Percentiles rank a stretch among this genome's conserved stretches.
Evolutionary conservation across 176 grass and related monocot genomes (phyloP).

Genomic region (Dactylis glomerata): DNA sequence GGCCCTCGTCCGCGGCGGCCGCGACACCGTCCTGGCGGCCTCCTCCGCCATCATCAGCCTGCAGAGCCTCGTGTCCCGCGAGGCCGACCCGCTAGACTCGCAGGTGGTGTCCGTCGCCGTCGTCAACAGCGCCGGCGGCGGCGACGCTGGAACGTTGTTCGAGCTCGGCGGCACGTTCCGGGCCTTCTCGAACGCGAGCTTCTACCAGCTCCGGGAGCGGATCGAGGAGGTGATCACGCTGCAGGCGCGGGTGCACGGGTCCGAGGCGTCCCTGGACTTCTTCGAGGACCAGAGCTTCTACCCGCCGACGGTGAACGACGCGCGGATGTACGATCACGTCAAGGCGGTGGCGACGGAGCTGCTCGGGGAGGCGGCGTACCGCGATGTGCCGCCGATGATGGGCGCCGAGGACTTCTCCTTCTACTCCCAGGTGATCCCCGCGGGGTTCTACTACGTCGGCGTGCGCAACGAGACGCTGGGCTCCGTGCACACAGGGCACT

Average conservation of each 20-base stretch:
- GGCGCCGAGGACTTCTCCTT: conserved; percentile 97
- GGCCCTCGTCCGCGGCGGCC: conserved; percentile 45
- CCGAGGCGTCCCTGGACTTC: conserved; percentile 63
- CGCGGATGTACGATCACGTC: conserved; percentile 69
- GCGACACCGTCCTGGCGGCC: conserved; percentile 60
- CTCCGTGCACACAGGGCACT: conserved; percentile 62
- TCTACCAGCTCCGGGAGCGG: conserved; percentile 75
- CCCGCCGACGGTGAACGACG: conserved; percentile 82
- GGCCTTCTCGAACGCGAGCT: conserved; percentile 92
- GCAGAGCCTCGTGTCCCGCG: conserved; percentile 83
- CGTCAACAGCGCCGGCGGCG: conserved; percentile 21
- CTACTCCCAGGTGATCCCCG: conserved; percentile 77
- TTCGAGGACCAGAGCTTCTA: conserved; percentile 98
- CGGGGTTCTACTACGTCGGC: conserved; percentile 88
- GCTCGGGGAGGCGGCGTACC: conserved; percentile 46
- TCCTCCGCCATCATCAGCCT: conserved; percentile 67
- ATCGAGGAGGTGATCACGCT: conserved; percentile 94
- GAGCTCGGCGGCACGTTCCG: conserved; percentile 81
- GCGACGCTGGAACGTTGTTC: background rate
- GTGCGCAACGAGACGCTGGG: conserved; percentile 83
- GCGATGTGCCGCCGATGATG: conserved; percentile 73
- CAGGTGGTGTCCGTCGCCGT: conserved; percentile 86
- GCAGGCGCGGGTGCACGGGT: conserved; percentile 78
- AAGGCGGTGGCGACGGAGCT: conserved; percentile 46
- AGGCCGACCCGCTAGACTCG: conserved; percentile 83